Conservation (phyloP, 192 early-diverging fungal genomes). For the Coemansia sp. region DNA sequence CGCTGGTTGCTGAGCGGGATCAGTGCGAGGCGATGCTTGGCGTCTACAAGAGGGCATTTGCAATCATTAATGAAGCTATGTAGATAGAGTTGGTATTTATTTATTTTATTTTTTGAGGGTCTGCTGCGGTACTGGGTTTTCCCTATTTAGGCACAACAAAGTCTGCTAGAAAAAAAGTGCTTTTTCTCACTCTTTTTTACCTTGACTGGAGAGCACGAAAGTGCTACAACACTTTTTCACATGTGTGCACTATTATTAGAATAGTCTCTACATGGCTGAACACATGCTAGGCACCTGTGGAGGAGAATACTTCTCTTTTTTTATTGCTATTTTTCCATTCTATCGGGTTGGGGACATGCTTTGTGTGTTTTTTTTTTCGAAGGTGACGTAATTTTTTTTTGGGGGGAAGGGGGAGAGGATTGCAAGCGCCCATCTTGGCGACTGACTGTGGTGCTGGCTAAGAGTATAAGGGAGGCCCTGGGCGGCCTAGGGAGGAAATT, state of each 20-base stretch:
- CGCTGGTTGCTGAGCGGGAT: slow-evolving; percentile 68
- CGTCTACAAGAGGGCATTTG: slow-evolving; percentile 79
- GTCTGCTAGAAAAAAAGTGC: background rate
- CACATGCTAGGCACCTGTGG: background rate
- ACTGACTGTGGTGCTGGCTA: background rate
- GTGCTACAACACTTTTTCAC: background rate
- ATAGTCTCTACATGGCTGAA: background rate
- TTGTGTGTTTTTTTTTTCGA: background rate
- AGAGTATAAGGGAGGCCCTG: background rate
- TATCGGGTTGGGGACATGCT: background rate
- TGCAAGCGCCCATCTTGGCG: background rate
- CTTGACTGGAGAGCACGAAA: background rate
- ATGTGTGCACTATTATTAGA: background rate
- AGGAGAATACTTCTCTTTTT: background rate
- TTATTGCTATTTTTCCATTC: too few species aligned
- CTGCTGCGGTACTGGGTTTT: background rate
- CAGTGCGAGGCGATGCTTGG: slow-evolving; percentile 78
- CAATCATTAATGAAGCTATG: slow-evolving; percentile 58
- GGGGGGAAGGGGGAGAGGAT: background rate
- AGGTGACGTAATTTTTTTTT: too few species aligned
- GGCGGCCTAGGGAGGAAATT: background rate
- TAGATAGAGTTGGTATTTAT: slow-evolving; percentile 11
- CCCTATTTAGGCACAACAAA: background rate
- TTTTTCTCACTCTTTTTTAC: background rate
- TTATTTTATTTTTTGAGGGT: too few species aligned